These are phyloP conservation scores for Pythium myriotylum DNA, from an alignment of 352 stramenopile species.

Conservation along the genomic window DNA sequence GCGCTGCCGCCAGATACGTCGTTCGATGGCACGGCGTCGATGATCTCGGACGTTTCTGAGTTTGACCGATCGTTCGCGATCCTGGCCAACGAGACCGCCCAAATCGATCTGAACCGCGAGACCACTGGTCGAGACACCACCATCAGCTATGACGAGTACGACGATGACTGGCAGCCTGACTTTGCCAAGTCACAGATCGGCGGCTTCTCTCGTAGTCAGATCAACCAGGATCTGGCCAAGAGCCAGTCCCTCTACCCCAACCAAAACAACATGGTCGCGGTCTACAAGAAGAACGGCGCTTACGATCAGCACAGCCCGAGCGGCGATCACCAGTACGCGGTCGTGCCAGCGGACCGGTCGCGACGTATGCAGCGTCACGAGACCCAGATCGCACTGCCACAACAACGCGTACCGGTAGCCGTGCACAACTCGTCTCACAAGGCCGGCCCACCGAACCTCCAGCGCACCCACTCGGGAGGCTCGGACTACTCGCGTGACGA, in stretches of 20 bases:
- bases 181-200: conserved; percentile 17
- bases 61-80: conserved; percentile 27
- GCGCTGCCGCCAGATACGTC: conserved; percentile 1
- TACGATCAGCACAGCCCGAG: not conserved
- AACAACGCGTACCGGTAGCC: not conserved
- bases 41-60: conserved; percentile 21
- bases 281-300: conserved; percentile 12
- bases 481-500: conserved; percentile 22
- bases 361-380: not conserved
- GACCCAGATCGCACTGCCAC: conserved; percentile 2
- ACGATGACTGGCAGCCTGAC: conserved; percentile 18
- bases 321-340: conserved; percentile 3
- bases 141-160: conserved; percentile 19
- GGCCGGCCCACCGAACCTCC: not conserved
- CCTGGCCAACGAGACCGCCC: conserved; percentile 9
- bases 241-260: not conserved
- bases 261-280: conserved; percentile 12
- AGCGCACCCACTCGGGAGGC: conserved; percentile 18
- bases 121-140: conserved; percentile 10
- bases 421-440: not conserved
- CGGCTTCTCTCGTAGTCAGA: conserved; percentile 10
- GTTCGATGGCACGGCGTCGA: conserved; percentile 13
- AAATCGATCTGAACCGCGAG: not conserved
- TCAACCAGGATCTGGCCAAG: not conserved
- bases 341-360: not conserved